A percentile compares a stretch with the other conserved stretches of the same genome.
Conservation (phyloP, 805 yeast species). For the Saturnispora serradocipensis region DNA sequence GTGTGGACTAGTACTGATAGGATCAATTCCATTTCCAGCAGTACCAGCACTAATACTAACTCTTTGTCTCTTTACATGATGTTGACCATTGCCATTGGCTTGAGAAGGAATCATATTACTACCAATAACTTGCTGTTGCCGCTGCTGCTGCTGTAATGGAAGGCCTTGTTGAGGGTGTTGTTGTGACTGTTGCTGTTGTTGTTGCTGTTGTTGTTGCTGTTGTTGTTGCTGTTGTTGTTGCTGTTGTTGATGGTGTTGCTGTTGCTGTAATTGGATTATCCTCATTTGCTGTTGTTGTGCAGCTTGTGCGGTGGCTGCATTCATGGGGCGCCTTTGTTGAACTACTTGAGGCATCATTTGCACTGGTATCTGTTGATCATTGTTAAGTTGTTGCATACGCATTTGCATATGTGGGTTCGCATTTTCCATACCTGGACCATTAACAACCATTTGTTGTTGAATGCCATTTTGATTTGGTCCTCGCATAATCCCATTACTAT, state of each 20-base stretch:
- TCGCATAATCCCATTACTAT: not conserved
- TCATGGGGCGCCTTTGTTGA: slow-evolving; percentile 4
- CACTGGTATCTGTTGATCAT: slow-evolving; percentile 3
- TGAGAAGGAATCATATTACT: slow-evolving; percentile 14
- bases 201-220: slow-evolving; percentile 9
- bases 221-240: slow-evolving; percentile 12
- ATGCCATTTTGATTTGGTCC: slow-evolving; percentile 1
- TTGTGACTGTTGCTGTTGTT: slow-evolving; percentile 4
- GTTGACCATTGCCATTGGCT: slow-evolving; percentile 9
- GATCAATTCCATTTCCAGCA: slow-evolving; percentile 12
- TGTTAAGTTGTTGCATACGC: slow-evolving; percentile 7
- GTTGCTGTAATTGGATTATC: slow-evolving; percentile 4
- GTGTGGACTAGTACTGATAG: slow-evolving; percentile 12
- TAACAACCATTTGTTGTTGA: slow-evolving; percentile 6
- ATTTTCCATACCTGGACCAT: slow-evolving; percentile 1
- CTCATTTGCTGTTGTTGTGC: slow-evolving; percentile 6
- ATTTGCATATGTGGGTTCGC: slow-evolving; percentile 10
- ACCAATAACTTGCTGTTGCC: slow-evolving; percentile 12
- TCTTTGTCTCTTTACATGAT: slow-evolving; percentile 12
- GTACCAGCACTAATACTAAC: slow-evolving; percentile 15
- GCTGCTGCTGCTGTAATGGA: slow-evolving; percentile 14
- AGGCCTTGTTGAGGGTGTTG: slow-evolving; percentile 3
- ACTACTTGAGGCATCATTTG: slow-evolving; percentile 2
- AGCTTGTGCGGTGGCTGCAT: slow-evolving; percentile 1
- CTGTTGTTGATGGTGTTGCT: slow-evolving; percentile 2